Percentiles rank a stretch among this genome's conserved stretches.
Conservation (phyloP, 345 rosid genomes). For the Aegle marmelos region DNA sequence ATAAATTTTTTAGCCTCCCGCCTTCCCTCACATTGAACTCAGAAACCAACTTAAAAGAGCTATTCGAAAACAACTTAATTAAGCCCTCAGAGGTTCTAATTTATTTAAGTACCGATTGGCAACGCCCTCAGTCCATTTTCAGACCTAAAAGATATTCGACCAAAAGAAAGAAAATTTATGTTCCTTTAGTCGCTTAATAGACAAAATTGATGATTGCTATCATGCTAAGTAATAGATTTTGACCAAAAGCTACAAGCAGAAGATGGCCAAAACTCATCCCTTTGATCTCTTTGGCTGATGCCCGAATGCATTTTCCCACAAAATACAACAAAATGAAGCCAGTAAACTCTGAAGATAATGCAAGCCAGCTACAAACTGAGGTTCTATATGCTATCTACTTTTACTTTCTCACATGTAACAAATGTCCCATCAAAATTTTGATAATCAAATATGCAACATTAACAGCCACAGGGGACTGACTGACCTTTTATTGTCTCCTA, state of each 20-base stretch:
- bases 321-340: background rate
- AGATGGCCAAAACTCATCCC: background rate
- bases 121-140: too few relatives aligned
- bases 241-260: background rate
- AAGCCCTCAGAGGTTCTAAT: too few relatives aligned
- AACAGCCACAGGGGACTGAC: constrained; percentile 12
- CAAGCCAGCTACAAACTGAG: background rate
- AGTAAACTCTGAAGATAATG: background rate
- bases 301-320: background rate
- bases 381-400: constrained; percentile 5
- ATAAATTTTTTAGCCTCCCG: too few relatives aligned
- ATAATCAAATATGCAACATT: background rate
- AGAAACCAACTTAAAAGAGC: too few relatives aligned
- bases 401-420: constrained; percentile 5
- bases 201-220: too few relatives aligned
- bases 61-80: too few relatives aligned
- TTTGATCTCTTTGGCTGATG: background rate
- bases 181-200: too few relatives aligned
- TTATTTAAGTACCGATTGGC: too few relatives aligned
- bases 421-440: constrained; percentile 14
- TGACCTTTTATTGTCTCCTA: constrained; percentile 21
- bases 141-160: too few relatives aligned
- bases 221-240: background rate
- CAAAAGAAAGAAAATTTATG: too few relatives aligned
- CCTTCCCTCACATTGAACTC: too few relatives aligned